Evolutionary conservation across 2,329 filamentous ascomycete genomes (phyloP), one percentile per base, ranked within the genome.

Genomic region (Didymosphaeria variabile): DNA sequence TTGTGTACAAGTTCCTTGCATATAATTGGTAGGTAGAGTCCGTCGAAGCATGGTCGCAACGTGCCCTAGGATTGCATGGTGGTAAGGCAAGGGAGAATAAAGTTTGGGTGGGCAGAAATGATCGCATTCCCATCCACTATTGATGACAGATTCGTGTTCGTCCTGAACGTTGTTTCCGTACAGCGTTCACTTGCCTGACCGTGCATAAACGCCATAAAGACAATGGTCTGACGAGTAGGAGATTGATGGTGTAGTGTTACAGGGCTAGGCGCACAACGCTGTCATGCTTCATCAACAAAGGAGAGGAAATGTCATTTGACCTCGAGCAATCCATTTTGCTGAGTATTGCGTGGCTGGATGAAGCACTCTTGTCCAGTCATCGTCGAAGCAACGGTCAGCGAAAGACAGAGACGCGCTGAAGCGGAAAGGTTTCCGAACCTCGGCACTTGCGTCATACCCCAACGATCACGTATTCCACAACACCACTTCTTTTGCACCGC

Each of bases 401-500:
- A n/a, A 19, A n/a, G 31, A 31, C 23, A n/a, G 1, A n/a, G 23
- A 17, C 23, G 47, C 32, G 38, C 23, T 7, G n/a, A 26, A 40
- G 34, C 38, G 38, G 56, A 34, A 53, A 45, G 19, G 49, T 31
- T 31, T 55, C 57, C 44, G 50, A 55, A 51, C 31, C 57, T 59
- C 57, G 56, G 56, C 47, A 58, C 38, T 17, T 42, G 38, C 53
- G 53, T 55, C 53, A 55, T 46, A n/a, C 1, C 26, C 31, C n/a
- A 23, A 49, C 23, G n/a, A 21, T 4, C n/a, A 53, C 9, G 5
- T 12, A 17, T 31, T 31, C 8, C 26, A 38, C 3, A 32, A 21
- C 40, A 55, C 23, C 38, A 26, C 21, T 23, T 9, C 42, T 32
- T 9, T 45, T 49, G 36, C 31, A 19, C 32, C 4, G 40, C 21